Conservation (phyloP, 2,329 filamentous ascomycete genomes). For the Sclerotinia trifoliorum region DNA sequence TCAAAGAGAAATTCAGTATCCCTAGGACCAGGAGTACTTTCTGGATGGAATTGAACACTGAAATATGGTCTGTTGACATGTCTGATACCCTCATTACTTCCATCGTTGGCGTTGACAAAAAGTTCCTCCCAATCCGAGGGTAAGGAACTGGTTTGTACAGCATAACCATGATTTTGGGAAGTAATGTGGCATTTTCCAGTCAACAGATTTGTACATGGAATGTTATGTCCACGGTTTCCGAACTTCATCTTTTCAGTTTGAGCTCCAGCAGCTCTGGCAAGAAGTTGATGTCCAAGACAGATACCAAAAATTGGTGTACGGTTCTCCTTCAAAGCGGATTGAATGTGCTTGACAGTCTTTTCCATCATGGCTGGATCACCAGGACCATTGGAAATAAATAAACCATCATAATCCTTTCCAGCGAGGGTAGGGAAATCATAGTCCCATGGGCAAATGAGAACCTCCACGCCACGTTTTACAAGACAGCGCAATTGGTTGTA, state of each 20-base stretch:
- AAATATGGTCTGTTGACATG: conserved; percentile 86
- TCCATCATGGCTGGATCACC: conserved; percentile 89
- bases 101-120: conserved; percentile 97
- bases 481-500: conserved; percentile 97
- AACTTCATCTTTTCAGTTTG: conserved; percentile 97
- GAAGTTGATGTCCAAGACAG: conserved; percentile 89
- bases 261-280: conserved; percentile 84
- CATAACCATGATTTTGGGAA: conserved; percentile 97
- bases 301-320: conserved; percentile 92
- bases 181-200: conserved; percentile 98
- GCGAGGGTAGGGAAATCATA: conserved; percentile 79
- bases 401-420: conserved; percentile 85
- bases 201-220: conserved; percentile 92
- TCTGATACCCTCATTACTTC: conserved; percentile 96
- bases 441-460: conserved; percentile 93
- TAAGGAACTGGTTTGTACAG: conserved; percentile 78
- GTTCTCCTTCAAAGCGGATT: conserved; percentile 72
- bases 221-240: conserved; percentile 97
- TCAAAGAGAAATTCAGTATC: conserved; percentile 98
- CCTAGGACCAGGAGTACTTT: conserved; percentile 90
- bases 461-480: conserved; percentile 85
- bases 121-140: conserved; percentile 84
- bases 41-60: conserved; percentile 99
- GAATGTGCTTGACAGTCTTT: conserved; percentile 75
- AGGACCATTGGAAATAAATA: conserved; percentile 97